These are phyloP conservation scores for Globisporangium uncinulatum DNA, from an alignment of 352 stramenopile genomes.

Conservation along the genomic window DNA sequence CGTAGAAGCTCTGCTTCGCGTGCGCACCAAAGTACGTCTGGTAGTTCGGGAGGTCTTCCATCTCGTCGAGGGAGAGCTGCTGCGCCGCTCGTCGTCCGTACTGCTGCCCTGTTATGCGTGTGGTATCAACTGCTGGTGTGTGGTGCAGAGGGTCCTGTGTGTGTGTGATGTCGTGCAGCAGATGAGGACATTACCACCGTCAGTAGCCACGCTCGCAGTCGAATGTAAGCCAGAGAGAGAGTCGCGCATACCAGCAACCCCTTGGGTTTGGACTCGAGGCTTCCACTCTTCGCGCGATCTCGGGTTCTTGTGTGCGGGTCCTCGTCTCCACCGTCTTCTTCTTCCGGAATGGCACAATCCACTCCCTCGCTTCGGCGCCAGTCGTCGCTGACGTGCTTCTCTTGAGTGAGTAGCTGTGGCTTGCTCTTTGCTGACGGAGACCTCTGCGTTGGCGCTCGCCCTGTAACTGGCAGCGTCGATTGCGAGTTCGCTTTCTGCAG, in stretches of 20 bases:
- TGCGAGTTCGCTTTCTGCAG: slow-evolving; percentile 9
- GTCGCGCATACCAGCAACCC: slow-evolving; percentile 2
- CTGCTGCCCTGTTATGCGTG: not conserved
- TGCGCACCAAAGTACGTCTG: slow-evolving; percentile 58
- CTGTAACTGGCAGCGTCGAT: not conserved
- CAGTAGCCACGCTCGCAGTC: not conserved
- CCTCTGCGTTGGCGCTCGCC: not conserved
- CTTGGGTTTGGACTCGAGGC: slow-evolving; percentile 1
- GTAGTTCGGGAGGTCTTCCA: slow-evolving; percentile 30
- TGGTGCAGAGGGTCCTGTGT: not conserved
- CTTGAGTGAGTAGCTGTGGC: not conserved
- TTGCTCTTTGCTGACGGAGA: not conserved
- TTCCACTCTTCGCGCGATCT: slow-evolving; percentile 9
- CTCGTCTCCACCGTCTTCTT: not conserved
- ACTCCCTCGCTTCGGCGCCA: too few relatives aligned
- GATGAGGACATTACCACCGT: too few relatives aligned
- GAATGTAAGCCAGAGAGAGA: not conserved
- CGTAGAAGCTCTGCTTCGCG: slow-evolving; percentile 54
- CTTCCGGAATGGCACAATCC: not conserved
- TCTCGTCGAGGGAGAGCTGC: slow-evolving; percentile 31
- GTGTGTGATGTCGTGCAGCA: not conserved
- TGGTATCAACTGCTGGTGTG: not conserved
- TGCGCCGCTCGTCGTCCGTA: slow-evolving; percentile 19
- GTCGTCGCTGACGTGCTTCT: not conserved
- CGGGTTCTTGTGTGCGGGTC: not conserved